A percentile compares a stretch with the other conserved stretches of the same genome.
phyloP scores from a whole-genome alignment of 768 basidiomycete genomes.

The Naematelia aurantialba region DNA sequence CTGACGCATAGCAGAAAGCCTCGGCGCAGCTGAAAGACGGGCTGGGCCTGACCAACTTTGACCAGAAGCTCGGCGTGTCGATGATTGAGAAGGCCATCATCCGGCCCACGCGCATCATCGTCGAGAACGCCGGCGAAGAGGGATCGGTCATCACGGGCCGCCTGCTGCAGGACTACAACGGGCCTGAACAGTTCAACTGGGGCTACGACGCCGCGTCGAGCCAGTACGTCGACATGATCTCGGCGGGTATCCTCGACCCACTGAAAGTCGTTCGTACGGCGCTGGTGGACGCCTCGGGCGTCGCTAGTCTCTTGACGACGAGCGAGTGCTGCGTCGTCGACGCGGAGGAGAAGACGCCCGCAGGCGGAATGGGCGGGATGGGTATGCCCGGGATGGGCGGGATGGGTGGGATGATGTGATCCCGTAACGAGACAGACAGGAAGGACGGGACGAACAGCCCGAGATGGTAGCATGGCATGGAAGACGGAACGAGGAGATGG shows the following conservation, averaged over 20 bases:
- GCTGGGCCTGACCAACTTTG: constrained; percentile 83
- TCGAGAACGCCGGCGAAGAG: constrained; percentile 92
- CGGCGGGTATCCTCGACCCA: constrained; percentile 89
- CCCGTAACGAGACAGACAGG: not conserved
- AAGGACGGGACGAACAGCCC: not conserved
- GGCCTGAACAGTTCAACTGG: constrained; percentile 68
- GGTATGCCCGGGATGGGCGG: constrained; percentile 51
- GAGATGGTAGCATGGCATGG: not conserved
- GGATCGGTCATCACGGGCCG: constrained; percentile 87
- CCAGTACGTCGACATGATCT: constrained; percentile 92
- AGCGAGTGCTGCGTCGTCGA: constrained; percentile 91
- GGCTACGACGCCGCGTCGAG: constrained; percentile 88
- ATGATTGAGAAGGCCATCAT: constrained; percentile 85
- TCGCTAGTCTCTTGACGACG: constrained; percentile 89
- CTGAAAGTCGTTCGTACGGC: constrained; percentile 93
- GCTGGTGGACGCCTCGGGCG: constrained; percentile 83
- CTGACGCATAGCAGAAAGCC: constrained; percentile 43
- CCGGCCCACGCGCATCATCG: constrained; percentile 79
- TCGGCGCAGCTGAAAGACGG: constrained; percentile 55
- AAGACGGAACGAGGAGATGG: not conserved
- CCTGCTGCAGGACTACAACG: constrained; percentile 55
- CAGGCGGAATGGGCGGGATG: constrained; percentile 57
- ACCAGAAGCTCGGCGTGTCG: constrained; percentile 90
- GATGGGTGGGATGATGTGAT: constrained; percentile 45
- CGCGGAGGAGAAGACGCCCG: constrained; percentile 68